Conservation (phyloP, 2,329 filamentous ascomycete genomes). For the Lachnellula willkommii region DNA sequence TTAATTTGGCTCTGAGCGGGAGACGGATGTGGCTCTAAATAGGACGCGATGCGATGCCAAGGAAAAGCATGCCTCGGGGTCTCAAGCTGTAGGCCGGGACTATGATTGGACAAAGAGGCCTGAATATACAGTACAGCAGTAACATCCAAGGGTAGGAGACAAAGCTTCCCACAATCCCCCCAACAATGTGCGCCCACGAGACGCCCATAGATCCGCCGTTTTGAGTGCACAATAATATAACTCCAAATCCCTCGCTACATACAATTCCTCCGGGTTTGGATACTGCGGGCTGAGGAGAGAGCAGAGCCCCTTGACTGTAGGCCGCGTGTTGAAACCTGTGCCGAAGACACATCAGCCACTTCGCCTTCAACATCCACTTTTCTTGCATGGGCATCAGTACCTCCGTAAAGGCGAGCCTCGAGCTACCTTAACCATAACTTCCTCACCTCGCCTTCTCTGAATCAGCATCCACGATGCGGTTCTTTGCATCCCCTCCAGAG, state of each 20-base stretch:
- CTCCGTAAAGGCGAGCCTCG: slow-evolving; percentile 10
- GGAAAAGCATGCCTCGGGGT: not conserved
- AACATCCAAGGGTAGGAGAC: not conserved
- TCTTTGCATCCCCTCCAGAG: slow-evolving; percentile 15
- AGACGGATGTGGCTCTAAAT: no score
- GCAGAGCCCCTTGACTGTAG: not conserved
- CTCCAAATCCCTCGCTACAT: not conserved
- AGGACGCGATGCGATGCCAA: not conserved
- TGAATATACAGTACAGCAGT: not conserved
- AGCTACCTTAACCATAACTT: not conserved
- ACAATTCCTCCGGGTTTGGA: not conserved
- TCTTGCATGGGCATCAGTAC: slow-evolving; percentile 5
- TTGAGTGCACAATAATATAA: not conserved
- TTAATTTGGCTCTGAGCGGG: not conserved
- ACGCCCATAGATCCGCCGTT: not conserved
- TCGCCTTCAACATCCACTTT: not conserved
- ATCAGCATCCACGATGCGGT: slow-evolving; percentile 26
- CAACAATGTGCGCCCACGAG: not conserved
- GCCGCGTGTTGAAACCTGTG: not conserved
- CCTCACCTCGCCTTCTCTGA: slow-evolving; percentile 9
- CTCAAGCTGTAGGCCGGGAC: not conserved
- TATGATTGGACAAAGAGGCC: not conserved
- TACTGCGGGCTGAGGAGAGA: not conserved
- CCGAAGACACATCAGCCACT: not conserved
- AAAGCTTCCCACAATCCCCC: not conserved